Percentiles rank a stretch among this genome's conserved stretches.
phyloP scores from a whole-genome alignment of 192 early-diverging fungal species.

The Funneliformis mosseae region DNA sequence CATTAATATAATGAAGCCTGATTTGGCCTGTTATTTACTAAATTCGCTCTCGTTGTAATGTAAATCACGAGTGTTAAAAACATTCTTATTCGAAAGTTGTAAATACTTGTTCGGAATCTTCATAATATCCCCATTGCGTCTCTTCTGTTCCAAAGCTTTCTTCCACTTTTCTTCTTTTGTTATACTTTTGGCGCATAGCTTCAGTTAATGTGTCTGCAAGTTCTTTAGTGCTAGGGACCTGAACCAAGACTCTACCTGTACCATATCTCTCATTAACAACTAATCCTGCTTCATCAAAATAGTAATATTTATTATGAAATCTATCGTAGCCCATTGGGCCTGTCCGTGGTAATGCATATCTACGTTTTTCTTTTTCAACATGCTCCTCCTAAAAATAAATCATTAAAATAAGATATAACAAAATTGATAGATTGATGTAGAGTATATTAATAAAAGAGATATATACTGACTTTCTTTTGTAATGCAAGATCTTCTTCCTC shows the following conservation, averaged over 20 bases:
- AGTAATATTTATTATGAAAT: conserved; percentile 88
- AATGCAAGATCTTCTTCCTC: conserved; percentile 58
- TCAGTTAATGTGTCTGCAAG: conserved; percentile 52
- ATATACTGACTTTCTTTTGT: conserved; percentile 41
- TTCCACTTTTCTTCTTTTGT: conserved; percentile 35
- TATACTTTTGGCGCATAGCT: conserved; percentile 34
- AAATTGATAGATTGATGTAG: not conserved
- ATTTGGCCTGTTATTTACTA: too few species aligned
- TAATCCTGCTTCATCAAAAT: conserved; percentile 79
- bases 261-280: conserved; percentile 46
- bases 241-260: conserved; percentile 64
- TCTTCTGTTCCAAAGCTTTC: conserved; percentile 40
- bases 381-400: conserved; percentile 54
- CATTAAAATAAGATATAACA: not conserved
- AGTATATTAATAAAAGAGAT: not conserved
- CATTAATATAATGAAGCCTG: too few species aligned
- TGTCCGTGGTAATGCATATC: conserved; percentile 66
- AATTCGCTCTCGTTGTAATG: too few species aligned
- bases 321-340: conserved; percentile 81
- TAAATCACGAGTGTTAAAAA: too few species aligned
- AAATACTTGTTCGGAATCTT: conserved; percentile 48
- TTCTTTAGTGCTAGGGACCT: conserved; percentile 54
- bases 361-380: conserved; percentile 71
- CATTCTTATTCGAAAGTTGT: not conserved
- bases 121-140: conserved; percentile 42